Conservation (phyloP, 2,329 filamentous ascomycete species). For the Bisporella sp. region DNA sequence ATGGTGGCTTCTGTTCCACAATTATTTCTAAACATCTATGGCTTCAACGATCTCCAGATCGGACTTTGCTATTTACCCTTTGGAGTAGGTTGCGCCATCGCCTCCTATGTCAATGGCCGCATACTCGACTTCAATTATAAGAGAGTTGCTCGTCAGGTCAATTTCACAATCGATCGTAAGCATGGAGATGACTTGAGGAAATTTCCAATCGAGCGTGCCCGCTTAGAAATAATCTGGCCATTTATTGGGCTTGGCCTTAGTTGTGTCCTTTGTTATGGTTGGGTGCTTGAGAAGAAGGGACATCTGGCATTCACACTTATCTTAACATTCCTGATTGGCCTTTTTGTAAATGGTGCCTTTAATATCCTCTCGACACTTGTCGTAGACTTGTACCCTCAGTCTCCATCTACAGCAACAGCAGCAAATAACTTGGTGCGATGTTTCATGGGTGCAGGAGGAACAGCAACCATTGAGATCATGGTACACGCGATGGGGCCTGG, state of each 20-base stretch:
- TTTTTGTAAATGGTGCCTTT: conserved; percentile 54
- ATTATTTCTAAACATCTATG: conserved; percentile 30
- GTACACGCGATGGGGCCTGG: conserved; percentile 49
- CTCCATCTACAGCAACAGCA: conserved; percentile 55
- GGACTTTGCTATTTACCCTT: conserved; percentile 33
- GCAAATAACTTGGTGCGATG: conserved; percentile 60
- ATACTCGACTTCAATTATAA: conserved; percentile 62
- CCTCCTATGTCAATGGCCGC: conserved; percentile 48
- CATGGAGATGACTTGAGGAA: conserved; percentile 33
- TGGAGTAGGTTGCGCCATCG: conserved; percentile 41
- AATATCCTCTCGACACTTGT: conserved; percentile 56
- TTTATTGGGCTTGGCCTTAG: conserved; percentile 47
- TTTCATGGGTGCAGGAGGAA: conserved; percentile 50
- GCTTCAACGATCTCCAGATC: conserved; percentile 27
- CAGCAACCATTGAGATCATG: conserved; percentile 53
- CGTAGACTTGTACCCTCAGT: conserved; percentile 54
- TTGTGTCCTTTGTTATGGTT: conserved; percentile 49
- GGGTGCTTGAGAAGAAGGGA: conserved; percentile 44
- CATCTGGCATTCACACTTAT: conserved; percentile 48
- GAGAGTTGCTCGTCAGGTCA: conserved; percentile 53
- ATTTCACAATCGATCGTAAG: conserved; percentile 53
- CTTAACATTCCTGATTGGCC: conserved; percentile 48
- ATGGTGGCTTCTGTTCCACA: conserved; percentile 44
- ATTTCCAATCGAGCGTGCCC: conserved; percentile 31
- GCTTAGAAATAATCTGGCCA: conserved; percentile 47